These are phyloP conservation scores for Candida smagusa DNA, from an alignment of 1,139 yeast species.

Conservation along the genomic window DNA sequence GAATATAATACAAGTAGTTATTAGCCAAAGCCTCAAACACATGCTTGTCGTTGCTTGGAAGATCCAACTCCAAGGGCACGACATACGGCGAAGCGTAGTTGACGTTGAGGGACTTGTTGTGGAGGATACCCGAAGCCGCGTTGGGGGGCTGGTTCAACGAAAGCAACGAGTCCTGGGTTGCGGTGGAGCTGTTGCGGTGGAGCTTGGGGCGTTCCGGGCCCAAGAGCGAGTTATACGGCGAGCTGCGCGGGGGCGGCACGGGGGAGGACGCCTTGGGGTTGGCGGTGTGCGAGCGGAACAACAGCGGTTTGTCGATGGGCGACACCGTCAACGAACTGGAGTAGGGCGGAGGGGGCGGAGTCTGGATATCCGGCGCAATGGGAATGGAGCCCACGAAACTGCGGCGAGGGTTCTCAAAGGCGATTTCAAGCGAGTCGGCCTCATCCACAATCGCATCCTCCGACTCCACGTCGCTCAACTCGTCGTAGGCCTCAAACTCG, in stretches of 20 bases:
- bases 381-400: constrained; percentile 21
- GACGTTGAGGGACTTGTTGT: constrained; percentile 14
- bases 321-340: constrained; percentile 21
- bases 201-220: constrained; percentile 24
- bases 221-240: constrained; percentile 6
- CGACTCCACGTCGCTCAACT: constrained; percentile 7
- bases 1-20: constrained; percentile 40
- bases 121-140: constrained; percentile 7
- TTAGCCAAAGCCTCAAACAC: constrained; percentile 42
- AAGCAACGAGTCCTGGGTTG: constrained; percentile 33
- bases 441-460: constrained; percentile 5
- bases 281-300: constrained; percentile 13
- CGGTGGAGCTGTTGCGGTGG: constrained; percentile 33
- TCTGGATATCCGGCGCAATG: constrained; percentile 13
- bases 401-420: constrained; percentile 2
- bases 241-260: constrained; percentile 11
- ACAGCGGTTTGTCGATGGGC: constrained; percentile 23
- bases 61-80: constrained; percentile 42
- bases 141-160: constrained; percentile 15
- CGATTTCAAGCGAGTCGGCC: constrained; percentile 2
- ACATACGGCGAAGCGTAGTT: constrained; percentile 40
- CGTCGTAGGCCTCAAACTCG: constrained; percentile 32
- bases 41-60: constrained; percentile 40
- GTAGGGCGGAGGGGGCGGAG: constrained; percentile 1
- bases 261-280: constrained; percentile 18